Percentiles rank a stretch among this genome's conserved stretches.
Evolutionary conservation across 441 rosid species (phyloP).

Genomic region (Pelargonium australe): DNA sequence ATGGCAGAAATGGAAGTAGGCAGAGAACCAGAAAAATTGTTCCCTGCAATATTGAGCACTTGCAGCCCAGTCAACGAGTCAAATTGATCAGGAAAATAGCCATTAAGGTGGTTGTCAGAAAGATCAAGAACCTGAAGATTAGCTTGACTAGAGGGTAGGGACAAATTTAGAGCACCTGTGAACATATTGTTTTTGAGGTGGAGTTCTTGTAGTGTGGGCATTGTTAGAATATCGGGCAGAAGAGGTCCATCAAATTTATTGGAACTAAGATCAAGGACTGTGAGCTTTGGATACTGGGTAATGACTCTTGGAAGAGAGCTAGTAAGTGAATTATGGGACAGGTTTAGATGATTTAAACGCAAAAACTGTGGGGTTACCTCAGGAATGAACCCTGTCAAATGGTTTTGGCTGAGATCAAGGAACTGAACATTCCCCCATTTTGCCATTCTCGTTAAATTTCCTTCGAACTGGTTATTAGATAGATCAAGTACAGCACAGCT

Average conservation of each 20-base stretch:
- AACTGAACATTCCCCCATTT: constrained; percentile 81
- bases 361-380: constrained; percentile 71
- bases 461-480: constrained; percentile 76
- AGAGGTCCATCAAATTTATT: constrained; percentile 69
- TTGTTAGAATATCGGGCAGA: constrained; percentile 49
- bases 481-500: constrained; percentile 73
- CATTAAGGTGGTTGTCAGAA: constrained; percentile 63
- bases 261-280: constrained; percentile 76
- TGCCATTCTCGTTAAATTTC: constrained; percentile 63
- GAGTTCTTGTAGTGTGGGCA: constrained; percentile 67
- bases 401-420: constrained; percentile 87
- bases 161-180: constrained; percentile 49
- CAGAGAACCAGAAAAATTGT: constrained; percentile 77
- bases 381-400: constrained; percentile 65
- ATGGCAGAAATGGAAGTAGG: constrained; percentile 68
- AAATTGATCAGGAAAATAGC: constrained; percentile 61
- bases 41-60: constrained; percentile 68
- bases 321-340: constrained; percentile 69
- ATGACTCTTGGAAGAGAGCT: constrained; percentile 59
- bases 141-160: constrained; percentile 38
- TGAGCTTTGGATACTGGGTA: constrained; percentile 65
- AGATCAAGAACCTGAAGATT: constrained; percentile 67
- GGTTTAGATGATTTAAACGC: constrained; percentile 80
- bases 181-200: constrained; percentile 63
- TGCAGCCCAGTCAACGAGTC: constrained; percentile 61